Base-by-base conservation (phyloP, 192 early-diverging fungal species). In the Pilaira anomala region DNA sequence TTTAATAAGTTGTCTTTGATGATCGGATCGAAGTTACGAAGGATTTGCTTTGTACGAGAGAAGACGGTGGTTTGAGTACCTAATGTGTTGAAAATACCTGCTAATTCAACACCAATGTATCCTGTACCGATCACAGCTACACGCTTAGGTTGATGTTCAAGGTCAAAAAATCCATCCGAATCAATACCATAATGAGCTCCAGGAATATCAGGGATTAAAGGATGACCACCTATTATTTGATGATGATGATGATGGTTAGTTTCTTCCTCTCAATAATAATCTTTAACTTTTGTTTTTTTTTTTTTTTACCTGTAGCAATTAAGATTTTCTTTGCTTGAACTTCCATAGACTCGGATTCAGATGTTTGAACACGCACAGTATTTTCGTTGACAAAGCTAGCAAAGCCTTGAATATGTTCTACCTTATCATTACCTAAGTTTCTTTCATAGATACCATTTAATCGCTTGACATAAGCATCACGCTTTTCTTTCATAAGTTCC, bases 41-140 rank as follows among this genome's bases (percentile, higher is more conserved):
- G 83, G 57, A 97, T 91, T 57, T 92, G 83, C 62, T 81, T 62
- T 36, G 93, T 86, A 59, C 97, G 93, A 45, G 92, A 90, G 69
- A 93, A 88, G 42, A 98, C 80, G 13, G 85, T 90, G 30, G 90
- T 89, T 25, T 94, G 78, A 2, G 89, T 75, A 50, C 97, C 97
- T n/a, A 97, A 81, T 36, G 87, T 77, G 59, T 90, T 75, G 77
- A 98, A 94, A 62, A 99, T 91, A 33, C 95, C 93, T 7, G 93
- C 95, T 9, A 99, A 78, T 71, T 99, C 97, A 51, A 99, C 77
- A 62, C 92, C 97, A 76, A 99, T 99, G 73, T 99, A 99, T 2
- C 96, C 93, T 8, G 93, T 90, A 25, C 93, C 93, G 22, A 91
- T 85, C 22, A 94, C 87, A 39, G 87, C 83, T n/a, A 96, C 91